Percentiles rank a stretch among this genome's conserved stretches.
Evolutionary conservation across 2,329 filamentous ascomycete genomes (phyloP).

Genomic region (Aspergillus persii): DNA sequence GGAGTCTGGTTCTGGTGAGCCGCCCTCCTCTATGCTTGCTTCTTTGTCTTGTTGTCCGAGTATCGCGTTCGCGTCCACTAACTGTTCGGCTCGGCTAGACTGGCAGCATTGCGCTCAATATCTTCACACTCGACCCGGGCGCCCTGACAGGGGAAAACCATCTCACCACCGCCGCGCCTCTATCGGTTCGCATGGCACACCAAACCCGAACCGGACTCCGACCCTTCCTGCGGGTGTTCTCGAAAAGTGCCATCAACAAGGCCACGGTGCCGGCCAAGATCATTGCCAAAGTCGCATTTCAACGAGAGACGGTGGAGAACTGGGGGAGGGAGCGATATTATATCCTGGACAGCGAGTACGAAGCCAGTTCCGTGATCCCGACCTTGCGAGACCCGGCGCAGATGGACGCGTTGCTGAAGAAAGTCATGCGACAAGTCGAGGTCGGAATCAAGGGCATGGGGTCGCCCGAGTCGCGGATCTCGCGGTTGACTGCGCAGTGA

Average conservation of each 20-base stretch:
- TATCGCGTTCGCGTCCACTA: neutral
- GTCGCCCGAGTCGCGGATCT: slow-evolving; percentile 27
- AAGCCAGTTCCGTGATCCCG: slow-evolving; percentile 36
- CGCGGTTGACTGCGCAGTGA: slow-evolving; percentile 19
- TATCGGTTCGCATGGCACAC: slow-evolving; percentile 31
- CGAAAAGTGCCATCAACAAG: slow-evolving; percentile 35
- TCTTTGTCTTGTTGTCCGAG: neutral
- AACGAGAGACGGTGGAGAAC: slow-evolving; percentile 27
- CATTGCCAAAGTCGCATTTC: slow-evolving; percentile 36
- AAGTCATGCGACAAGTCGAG: slow-evolving; percentile 31
- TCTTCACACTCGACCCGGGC: slow-evolving; percentile 37
- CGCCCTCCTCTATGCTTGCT: neutral
- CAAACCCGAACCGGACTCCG: slow-evolving; percentile 33
- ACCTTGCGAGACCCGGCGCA: slow-evolving; percentile 26
- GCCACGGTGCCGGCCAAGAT: slow-evolving; percentile 35
- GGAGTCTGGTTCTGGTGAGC: slow-evolving; percentile 35
- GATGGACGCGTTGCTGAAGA: slow-evolving; percentile 29
- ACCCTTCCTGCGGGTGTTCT: slow-evolving; percentile 34
- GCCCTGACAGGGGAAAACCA: slow-evolving; percentile 27
- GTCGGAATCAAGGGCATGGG: slow-evolving; percentile 27
- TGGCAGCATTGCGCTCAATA: slow-evolving; percentile 35
- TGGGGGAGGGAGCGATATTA: slow-evolving; percentile 33
- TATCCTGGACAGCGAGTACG: slow-evolving; percentile 34
- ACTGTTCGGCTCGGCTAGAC: slow-evolving; percentile 19
- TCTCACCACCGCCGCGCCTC: slow-evolving; percentile 23